Evolutionary conservation across 331 rosid species (phyloP).

Genomic region (Saraca asoca): DNA sequence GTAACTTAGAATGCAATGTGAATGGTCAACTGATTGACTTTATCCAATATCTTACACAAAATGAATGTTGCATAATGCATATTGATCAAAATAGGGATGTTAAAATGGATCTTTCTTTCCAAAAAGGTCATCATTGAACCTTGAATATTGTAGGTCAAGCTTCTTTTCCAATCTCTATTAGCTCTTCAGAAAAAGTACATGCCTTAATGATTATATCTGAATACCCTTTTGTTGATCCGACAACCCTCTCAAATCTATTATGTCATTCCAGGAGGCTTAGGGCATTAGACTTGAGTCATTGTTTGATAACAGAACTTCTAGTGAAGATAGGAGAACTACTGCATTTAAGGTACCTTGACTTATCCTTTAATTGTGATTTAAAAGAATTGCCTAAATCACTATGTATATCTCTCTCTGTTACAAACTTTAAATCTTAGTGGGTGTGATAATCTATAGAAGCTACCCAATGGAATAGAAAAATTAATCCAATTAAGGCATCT

Average conservation of each 20-base stretch:
- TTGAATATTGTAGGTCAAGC: background rate
- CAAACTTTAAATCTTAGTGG: background rate
- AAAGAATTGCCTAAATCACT: background rate
- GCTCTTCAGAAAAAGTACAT: background rate
- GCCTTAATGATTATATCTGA: background rate
- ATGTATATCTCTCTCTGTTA: background rate
- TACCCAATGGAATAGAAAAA: background rate
- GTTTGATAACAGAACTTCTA: background rate
- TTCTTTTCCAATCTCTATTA: background rate
- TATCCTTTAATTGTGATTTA: background rate
- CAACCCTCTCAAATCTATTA: background rate
- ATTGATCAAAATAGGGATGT: too few relatives aligned
- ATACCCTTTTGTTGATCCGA: background rate
- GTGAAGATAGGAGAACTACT: background rate
- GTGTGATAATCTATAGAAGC: background rate
- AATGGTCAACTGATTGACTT: background rate
- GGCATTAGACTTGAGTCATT: background rate
- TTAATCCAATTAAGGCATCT: constrained; percentile 1
- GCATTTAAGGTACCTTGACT: background rate
- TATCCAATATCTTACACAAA: background rate
- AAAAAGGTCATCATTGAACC: background rate
- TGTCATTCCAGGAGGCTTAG: background rate
- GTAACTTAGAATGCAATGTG: background rate
- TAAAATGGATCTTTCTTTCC: too few relatives aligned
- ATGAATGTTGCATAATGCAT: background rate